Percentiles rank a stretch among this genome's conserved stretches.
These are phyloP conservation scores for Dianthus caryophyllus DNA, from an alignment of 148 eudicot genomes.

Conservation along the genomic window DNA sequence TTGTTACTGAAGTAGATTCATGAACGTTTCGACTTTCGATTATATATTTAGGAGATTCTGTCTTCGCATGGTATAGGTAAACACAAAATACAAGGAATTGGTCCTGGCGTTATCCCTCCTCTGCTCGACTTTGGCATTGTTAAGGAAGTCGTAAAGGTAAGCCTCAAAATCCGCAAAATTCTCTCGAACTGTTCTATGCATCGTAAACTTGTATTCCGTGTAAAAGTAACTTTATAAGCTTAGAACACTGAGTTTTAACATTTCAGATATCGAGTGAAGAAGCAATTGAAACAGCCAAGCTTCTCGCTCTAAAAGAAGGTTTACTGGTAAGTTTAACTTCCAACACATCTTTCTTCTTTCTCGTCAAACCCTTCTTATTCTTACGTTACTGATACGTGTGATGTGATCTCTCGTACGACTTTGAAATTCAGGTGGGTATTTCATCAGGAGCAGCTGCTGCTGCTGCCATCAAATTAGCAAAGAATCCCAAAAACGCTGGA, in stretches of 20 bases:
- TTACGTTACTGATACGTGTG: constrained; percentile 3
- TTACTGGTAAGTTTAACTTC: constrained; percentile 34
- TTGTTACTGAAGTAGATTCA: too few species aligned
- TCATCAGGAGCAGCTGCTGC: constrained; percentile 88
- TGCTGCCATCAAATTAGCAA: constrained; percentile 60
- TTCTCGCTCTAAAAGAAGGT: constrained; percentile 44
- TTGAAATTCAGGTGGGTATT: constrained; percentile 55
- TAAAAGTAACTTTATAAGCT: neutral
- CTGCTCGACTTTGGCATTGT: constrained; percentile 45
- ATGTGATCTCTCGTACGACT: neutral
- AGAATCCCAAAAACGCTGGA: constrained; percentile 64
- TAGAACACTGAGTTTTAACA: neutral
- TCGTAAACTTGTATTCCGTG: neutral
- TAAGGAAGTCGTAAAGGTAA: constrained; percentile 66
- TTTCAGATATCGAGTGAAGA: constrained; percentile 25
- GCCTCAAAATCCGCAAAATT: constrained; percentile 8
- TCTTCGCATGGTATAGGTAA: constrained; percentile 34
- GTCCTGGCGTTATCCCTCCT: constrained; percentile 65
- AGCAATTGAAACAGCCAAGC: constrained; percentile 31
- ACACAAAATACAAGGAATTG: constrained; percentile 87
- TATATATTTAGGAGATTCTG: neutral
- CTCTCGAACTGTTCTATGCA: neutral
- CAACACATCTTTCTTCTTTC: neutral
- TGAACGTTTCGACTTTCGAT: neutral
- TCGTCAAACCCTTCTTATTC: neutral